A percentile compares a stretch with the other conserved stretches of the same genome.
Evolutionary conservation across 192 early-diverging fungal species (phyloP).

Genomic region (Funneliformis geosporum): DNA sequence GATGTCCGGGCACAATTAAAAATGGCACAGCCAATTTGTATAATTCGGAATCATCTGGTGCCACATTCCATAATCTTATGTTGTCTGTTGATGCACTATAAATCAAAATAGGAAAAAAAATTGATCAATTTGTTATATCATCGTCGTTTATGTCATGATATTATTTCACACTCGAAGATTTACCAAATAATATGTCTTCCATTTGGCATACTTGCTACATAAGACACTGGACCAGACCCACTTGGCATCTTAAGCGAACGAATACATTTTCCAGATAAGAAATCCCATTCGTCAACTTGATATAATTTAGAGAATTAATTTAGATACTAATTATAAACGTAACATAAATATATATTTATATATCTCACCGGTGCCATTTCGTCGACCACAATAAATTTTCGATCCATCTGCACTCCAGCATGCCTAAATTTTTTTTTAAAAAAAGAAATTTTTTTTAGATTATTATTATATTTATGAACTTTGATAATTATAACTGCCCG

Average conservation of each 20-base stretch:
- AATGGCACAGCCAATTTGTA: constrained; percentile 70
- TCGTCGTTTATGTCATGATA: too few relatives aligned
- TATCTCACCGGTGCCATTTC: constrained; percentile 74
- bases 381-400: constrained; percentile 79
- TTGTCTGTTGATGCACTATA: constrained; percentile 88
- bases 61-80: constrained; percentile 88
- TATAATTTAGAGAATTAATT: not conserved
- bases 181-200: constrained; percentile 83
- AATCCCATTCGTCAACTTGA: constrained; percentile 88
- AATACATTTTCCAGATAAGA: constrained; percentile 60
- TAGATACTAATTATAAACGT: constrained; percentile 2
- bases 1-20: constrained; percentile 92
- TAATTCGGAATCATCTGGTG: constrained; percentile 41
- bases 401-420: constrained; percentile 86
- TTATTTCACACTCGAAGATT: not conserved
- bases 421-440: constrained; percentile 44
- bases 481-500: constrained; percentile 31
- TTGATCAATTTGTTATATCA: not conserved
- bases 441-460: not conserved
- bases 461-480: not conserved
- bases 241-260: constrained; percentile 80
- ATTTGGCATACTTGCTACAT: constrained; percentile 76
- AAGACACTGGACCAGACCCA: constrained; percentile 86
- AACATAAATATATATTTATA: not conserved
- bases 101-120: not conserved